A percentile compares a stretch with the other conserved stretches of the same genome.
Conservation (phyloP, 257 asterid genomes). For the Mentha longifolia region DNA sequence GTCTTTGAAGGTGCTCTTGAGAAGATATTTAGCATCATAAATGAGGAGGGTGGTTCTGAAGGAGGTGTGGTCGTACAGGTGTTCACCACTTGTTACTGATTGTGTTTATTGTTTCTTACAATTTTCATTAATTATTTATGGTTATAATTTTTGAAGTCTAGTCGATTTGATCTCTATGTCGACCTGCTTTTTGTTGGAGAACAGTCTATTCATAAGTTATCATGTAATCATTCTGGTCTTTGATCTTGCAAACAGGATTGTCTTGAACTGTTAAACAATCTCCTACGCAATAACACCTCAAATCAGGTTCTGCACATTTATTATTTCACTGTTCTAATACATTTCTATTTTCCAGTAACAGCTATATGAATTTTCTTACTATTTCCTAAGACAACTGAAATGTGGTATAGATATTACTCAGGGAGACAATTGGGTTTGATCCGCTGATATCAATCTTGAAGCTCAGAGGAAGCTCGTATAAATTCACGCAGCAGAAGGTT, state of each 20-base stretch:
- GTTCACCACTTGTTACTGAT: conserved; percentile 20
- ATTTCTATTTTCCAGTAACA: not conserved
- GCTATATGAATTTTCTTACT: conserved; percentile 22
- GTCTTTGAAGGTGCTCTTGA: conserved; percentile 98
- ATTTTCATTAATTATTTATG: not conserved
- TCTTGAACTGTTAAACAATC: conserved; percentile 88
- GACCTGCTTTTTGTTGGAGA: not conserved
- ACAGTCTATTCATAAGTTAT: conserved; percentile 14
- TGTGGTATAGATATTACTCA: conserved; percentile 69
- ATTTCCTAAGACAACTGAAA: conserved; percentile 30
- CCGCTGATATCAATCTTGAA: conserved; percentile 72
- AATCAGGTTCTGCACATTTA: conserved; percentile 68
- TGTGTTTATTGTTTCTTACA: not conserved
- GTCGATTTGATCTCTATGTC: not conserved
- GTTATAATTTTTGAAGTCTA: not conserved
- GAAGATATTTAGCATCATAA: conserved; percentile 87
- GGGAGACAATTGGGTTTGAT: conserved; percentile 92
- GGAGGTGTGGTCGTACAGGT: conserved; percentile 99
- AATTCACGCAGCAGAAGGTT: conserved; percentile 97
- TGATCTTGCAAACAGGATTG: conserved; percentile 71
- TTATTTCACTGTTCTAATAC: conserved; percentile 11
- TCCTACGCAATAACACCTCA: conserved; percentile 77
- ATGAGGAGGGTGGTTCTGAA: conserved; percentile 96
- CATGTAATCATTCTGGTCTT: conserved; percentile 24
- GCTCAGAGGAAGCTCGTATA: conserved; percentile 85